Evolutionary conservation across 208 protist genomes (phyloP), one percentile per base, ranked within the genome.

Genomic region (Trypanosoma brucei): DNA sequence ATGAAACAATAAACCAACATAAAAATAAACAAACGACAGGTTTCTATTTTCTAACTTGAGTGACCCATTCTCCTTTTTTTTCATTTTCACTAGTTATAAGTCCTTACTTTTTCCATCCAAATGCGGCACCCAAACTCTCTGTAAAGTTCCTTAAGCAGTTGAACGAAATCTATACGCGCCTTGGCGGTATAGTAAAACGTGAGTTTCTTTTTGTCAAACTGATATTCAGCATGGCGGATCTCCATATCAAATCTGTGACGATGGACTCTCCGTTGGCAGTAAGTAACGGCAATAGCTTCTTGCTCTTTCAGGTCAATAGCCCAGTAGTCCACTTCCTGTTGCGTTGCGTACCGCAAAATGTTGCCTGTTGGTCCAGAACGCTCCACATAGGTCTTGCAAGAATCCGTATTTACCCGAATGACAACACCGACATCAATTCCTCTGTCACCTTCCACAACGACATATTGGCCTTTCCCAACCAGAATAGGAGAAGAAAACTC

Each of bases 201-300:
- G 0, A 96, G 81, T 74, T 96, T 96, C 60, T 96, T 94, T 57
- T 93, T 93, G 70, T 96, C 91, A 65, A 92, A 96, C 65, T 96
- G 91, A 59, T 94, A 96, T 59, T 94, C 88, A 0, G 86, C 85
- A n/a, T 92, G 83, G 13, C 75, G 79, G 56, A 96, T 82, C 9
- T 81, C 69, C 83, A 96, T 93, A 35, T 87, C 79, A 30, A 93
- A 68, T 7, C 75, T 68, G 44, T 90, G 83, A 31, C 69, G 60
- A 8, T 71, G 51, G 5, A 90, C 86, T 30, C 80, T 84, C 22
- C 60, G 65, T 44, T 89, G 83, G 63, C 83, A 92, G 62, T 79
- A 86, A 5, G 74, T 71, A 6, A 89, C 71, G 5, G 89, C 86
- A 57, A 69, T 56, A 65, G 79, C 76, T 51, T 93, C 86, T n/a